Conservation (phyloP, 768 basidiomycete species). For the Leccinum obscurum region DNA sequence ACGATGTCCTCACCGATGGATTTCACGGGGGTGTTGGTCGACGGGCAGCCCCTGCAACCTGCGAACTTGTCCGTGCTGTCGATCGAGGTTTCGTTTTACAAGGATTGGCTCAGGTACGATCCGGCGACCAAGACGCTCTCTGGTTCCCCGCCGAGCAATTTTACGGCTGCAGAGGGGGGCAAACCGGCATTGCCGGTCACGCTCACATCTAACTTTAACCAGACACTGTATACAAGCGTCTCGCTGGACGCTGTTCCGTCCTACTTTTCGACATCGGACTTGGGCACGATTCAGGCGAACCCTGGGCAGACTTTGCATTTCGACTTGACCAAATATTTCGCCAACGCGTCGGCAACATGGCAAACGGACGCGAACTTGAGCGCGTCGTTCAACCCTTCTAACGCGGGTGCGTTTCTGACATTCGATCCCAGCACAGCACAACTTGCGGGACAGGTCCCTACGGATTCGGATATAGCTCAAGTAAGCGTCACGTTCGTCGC, state of each 20-base stretch:
- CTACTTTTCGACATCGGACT: slow-evolving; percentile 59
- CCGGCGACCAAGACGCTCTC: slow-evolving; percentile 51
- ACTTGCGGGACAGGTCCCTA: slow-evolving; percentile 60
- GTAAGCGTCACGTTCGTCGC: slow-evolving; percentile 64
- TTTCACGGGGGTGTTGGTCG: slow-evolving; percentile 62
- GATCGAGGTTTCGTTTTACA: slow-evolving; percentile 59
- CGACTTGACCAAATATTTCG: slow-evolving; percentile 55
- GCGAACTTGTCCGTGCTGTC: slow-evolving; percentile 55
- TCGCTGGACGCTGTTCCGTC: slow-evolving; percentile 68
- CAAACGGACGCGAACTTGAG: slow-evolving; percentile 50
- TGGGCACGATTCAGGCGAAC: slow-evolving; percentile 57
- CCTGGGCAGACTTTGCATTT: slow-evolving; percentile 55
- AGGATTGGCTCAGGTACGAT: slow-evolving; percentile 65
- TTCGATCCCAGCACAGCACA: slow-evolving; percentile 48
- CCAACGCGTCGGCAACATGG: slow-evolving; percentile 41
- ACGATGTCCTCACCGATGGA: slow-evolving; percentile 54
- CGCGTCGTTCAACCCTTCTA: slow-evolving; percentile 52
- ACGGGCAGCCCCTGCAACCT: slow-evolving; percentile 57
- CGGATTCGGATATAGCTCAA: slow-evolving; percentile 40
- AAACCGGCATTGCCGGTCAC: slow-evolving; percentile 55
- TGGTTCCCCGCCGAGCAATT: slow-evolving; percentile 58
- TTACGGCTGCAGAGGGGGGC: slow-evolving; percentile 31
- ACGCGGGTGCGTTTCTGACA: slow-evolving; percentile 49
- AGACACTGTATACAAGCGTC: slow-evolving; percentile 63
- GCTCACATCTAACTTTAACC: slow-evolving; percentile 64